Percentiles rank a stretch among this genome's conserved stretches.
These are phyloP conservation scores for Beta vulgaris DNA, from an alignment of 148 eudicot genomes.

Conservation along the genomic window DNA sequence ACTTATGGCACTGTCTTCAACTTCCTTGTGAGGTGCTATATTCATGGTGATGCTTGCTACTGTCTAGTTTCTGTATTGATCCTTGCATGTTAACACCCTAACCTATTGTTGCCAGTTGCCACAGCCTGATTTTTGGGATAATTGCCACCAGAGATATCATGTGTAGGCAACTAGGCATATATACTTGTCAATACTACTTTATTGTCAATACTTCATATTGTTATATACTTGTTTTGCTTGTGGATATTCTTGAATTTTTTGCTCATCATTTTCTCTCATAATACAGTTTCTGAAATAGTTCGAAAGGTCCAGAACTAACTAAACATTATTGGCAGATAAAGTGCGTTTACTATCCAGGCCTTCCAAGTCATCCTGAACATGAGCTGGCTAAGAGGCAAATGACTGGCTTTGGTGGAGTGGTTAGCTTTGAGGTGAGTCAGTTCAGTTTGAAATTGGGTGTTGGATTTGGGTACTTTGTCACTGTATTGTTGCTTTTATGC, in stretches of 20 bases:
- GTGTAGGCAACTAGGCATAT: neutral
- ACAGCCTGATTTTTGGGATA: neutral
- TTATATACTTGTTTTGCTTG: neutral
- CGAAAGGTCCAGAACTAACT: neutral
- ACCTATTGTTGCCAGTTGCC: neutral
- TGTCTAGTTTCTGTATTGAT: neutral
- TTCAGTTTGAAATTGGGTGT: neutral
- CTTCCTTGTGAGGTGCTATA: neutral
- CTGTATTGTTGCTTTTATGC: neutral
- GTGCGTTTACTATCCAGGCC: conserved; percentile 84
- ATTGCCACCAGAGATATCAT: neutral
- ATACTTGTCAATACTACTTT: neutral
- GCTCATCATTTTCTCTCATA: neutral
- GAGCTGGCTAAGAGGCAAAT: conserved; percentile 78
- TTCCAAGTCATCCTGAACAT: conserved; percentile 92
- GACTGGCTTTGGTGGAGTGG: conserved; percentile 97
- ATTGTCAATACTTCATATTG: neutral
- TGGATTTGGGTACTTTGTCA: neutral
- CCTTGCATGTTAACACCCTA: neutral
- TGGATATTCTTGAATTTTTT: neutral
- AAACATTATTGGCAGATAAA: conserved; percentile 52
- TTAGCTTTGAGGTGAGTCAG: conserved; percentile 86
- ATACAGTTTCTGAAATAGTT: neutral
- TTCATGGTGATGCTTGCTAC: neutral
- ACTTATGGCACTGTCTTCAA: neutral